These are phyloP conservation scores for Salix caprea DNA, from an alignment of 345 rosid genomes.

Conservation along the genomic window DNA sequence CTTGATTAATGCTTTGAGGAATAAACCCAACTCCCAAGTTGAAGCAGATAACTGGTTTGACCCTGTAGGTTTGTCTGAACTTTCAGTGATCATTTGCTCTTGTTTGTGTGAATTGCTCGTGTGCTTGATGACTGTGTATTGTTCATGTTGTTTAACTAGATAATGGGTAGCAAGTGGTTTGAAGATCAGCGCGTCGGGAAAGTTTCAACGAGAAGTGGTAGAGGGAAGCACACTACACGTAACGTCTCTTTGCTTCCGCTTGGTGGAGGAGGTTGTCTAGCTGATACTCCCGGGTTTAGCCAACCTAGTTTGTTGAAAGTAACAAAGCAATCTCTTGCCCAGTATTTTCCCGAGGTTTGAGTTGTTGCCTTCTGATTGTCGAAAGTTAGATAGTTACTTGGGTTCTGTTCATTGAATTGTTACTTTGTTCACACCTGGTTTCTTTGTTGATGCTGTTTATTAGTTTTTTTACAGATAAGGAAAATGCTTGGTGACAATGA, in stretches of 20 bases:
- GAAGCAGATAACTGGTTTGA: slow-evolving; percentile 63
- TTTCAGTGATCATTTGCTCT: neutral
- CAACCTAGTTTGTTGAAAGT: slow-evolving; percentile 90
- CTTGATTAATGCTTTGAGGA: slow-evolving; percentile 71
- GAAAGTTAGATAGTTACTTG: neutral
- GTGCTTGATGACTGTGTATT: neutral
- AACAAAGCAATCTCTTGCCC: slow-evolving; percentile 78
- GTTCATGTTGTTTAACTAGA: slow-evolving; percentile 28
- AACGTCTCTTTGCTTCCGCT: slow-evolving; percentile 78
- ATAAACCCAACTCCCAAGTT: slow-evolving; percentile 31
- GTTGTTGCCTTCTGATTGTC: neutral
- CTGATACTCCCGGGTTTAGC: slow-evolving; percentile 96
- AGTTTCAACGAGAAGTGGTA: slow-evolving; percentile 77
- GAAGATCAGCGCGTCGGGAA: slow-evolving; percentile 80
- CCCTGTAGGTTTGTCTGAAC: slow-evolving; percentile 45
- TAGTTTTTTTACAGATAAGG: slow-evolving; percentile 38
- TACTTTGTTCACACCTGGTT: neutral
- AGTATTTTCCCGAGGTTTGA: slow-evolving; percentile 83
- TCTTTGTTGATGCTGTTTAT: neutral
- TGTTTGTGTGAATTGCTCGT: neutral
- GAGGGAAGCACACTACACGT: slow-evolving; percentile 89
- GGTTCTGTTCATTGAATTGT: neutral
- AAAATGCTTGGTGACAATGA: slow-evolving; percentile 37
- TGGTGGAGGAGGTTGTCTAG: slow-evolving; percentile 73
- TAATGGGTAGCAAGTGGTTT: slow-evolving; percentile 69